These are phyloP conservation scores for Jaltomata sinuosa DNA, from an alignment of 257 asterid species.

Conservation along the genomic window DNA sequence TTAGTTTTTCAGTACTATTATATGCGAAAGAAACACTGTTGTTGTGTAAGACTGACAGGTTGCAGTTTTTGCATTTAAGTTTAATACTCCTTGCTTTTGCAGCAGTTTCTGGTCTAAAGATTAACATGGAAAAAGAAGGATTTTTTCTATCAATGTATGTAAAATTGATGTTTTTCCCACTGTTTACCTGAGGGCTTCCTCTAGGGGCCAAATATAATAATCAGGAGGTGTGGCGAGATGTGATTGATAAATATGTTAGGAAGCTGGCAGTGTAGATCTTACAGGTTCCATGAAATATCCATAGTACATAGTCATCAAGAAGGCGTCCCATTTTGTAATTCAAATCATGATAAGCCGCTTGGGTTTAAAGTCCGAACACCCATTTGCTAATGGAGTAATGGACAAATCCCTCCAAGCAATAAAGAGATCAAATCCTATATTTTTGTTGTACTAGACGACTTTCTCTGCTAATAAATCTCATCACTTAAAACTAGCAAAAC, in stretches of 20 bases:
- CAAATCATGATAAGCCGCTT: neutral
- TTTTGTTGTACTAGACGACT: neutral
- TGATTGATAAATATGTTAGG: neutral
- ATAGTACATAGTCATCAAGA: neutral
- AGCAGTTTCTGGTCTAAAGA: too few relatives aligned
- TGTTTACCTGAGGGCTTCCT: neutral
- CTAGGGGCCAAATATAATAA: neutral
- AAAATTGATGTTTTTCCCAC: neutral
- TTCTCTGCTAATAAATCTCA: neutral
- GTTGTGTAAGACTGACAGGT: too few relatives aligned
- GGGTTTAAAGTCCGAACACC: neutral
- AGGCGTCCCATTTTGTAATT: neutral
- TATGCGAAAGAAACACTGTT: too few relatives aligned
- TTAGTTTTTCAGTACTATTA: neutral
- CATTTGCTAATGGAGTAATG: neutral
- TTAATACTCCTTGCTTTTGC: too few relatives aligned
- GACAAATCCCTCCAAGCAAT: neutral
- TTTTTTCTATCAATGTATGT: neutral
- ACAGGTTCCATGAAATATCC: neutral
- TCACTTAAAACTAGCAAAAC: neutral
- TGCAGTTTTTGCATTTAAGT: too few relatives aligned
- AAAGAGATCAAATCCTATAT: neutral
- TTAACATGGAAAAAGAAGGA: too few relatives aligned
- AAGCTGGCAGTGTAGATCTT: neutral
- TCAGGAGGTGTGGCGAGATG: neutral